These are phyloP conservation scores for Fomitopsis betulina DNA, from an alignment of 1,284 basidiomycete genomes.

Conservation along the genomic window DNA sequence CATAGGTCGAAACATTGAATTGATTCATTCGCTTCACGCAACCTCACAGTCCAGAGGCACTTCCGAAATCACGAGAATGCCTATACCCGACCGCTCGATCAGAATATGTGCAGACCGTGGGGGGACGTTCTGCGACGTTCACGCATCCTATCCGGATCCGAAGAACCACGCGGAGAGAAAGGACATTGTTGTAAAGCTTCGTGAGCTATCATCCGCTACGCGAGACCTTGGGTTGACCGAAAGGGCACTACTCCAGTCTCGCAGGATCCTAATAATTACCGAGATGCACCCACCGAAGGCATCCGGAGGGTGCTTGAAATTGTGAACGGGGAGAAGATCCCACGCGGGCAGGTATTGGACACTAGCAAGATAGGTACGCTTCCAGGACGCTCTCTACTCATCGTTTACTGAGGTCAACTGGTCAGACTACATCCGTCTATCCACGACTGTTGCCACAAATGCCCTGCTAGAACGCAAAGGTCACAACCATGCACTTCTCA, in stretches of 20 bases:
- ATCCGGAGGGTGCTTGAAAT: constrained; percentile 88
- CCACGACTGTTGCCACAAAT: constrained; percentile 96
- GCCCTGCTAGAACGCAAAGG: constrained; percentile 94
- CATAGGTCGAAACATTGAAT: too few species aligned
- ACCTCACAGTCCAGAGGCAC: too few species aligned
- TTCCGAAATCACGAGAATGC: not conserved
- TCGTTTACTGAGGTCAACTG: not conserved
- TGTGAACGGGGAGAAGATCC: constrained; percentile 63
- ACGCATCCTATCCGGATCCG: constrained; percentile 75
- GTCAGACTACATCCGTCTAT: constrained; percentile 86
- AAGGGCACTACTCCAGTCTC: constrained; percentile 51
- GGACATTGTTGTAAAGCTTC: constrained; percentile 78
- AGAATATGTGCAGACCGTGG: constrained; percentile 58
- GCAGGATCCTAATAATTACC: constrained; percentile 83
- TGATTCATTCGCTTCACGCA: too few species aligned
- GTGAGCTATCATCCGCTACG: constrained; percentile 36
- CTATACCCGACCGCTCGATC: constrained; percentile 56
- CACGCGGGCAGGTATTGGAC: constrained; percentile 62
- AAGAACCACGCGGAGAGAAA: constrained; percentile 53
- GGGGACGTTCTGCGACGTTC: constrained; percentile 80
- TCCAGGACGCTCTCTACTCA: not conserved
- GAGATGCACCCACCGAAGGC: constrained; percentile 92
- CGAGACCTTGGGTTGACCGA: not conserved
- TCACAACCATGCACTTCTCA: constrained; percentile 85
- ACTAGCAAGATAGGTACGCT: constrained; percentile 79